These are phyloP conservation scores for Chondrus crispus DNA, from an alignment of 23 red algal species.

Conservation along the genomic window DNA sequence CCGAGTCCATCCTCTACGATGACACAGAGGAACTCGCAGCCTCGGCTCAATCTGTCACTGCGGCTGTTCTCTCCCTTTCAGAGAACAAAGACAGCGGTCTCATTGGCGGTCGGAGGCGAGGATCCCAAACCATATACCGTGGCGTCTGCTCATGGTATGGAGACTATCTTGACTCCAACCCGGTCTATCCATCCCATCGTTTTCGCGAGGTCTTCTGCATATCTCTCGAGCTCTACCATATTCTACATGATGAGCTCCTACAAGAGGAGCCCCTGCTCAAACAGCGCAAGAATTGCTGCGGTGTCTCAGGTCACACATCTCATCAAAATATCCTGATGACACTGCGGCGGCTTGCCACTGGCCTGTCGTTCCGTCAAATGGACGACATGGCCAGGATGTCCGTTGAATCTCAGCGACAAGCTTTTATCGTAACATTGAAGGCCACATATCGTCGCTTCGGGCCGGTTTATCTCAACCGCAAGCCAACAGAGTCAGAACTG, in stretches of 20 bases:
- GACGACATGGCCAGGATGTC: neutral
- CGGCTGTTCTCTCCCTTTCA: no score
- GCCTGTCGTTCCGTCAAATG: neutral
- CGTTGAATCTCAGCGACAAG: neutral
- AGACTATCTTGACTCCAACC: neutral
- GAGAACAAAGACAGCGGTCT: no score
- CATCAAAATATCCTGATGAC: constrained; percentile 1
- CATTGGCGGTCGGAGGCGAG: no score
- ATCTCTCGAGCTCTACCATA: neutral
- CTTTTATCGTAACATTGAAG: neutral
- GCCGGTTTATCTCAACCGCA: constrained; percentile 8
- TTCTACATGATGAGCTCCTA: neutral
- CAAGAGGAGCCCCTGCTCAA: neutral
- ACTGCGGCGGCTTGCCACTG: neutral
- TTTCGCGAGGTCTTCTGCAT: neutral
- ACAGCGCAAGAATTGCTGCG: neutral
- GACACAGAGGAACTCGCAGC: no score
- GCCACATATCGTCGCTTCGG: neutral
- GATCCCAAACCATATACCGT: no score
- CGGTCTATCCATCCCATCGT: neutral
- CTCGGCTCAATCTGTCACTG: no score
- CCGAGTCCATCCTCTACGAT: no score
- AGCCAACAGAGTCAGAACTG: constrained; percentile 10
- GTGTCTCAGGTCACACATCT: neutral
- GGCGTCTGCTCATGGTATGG: neutral